Evolutionary conservation across 1,284 basidiomycete genomes (phyloP), one percentile per base, ranked within the genome.

Genomic region (Golubevia sp.): DNA sequence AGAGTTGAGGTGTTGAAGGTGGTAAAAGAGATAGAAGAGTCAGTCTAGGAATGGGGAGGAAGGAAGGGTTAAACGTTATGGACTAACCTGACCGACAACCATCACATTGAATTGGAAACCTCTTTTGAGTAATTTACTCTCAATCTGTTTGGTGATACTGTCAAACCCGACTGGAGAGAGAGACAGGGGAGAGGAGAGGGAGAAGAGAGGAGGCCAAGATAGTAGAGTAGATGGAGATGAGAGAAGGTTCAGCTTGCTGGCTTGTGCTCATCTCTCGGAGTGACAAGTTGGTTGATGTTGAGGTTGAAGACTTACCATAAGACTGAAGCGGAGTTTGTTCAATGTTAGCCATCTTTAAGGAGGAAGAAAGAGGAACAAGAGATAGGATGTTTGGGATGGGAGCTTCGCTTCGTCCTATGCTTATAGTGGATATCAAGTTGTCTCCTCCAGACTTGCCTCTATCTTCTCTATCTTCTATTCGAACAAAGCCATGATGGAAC

Each of bases 81-180:
- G 4, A 34, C 30, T 3, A 3, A 34, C 30, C 30, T 34, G 77
- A 24, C 80, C 80, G 8, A 82, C 79, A 48, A 80, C 72, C 75
- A 83, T 82, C 49, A 80, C 72, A 60, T 83, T 83, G 73, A 83
- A 79, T 58, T 77, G 75, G 61, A 83, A 83, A 5, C 80, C 80
- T 27, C 80, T 71, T 58, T 78, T 81, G 63, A 83, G 77, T 34
- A 83, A 68, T 70, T 80, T 83, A 21, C 63, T 66, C 67, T 83
- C 79, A 44, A 82, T 75, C 69, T 83, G 80, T 66, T 71, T 74
- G 57, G 79, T 79, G 67, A 83, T 74, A 55, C 71, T 74, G 68
- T 83, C 80, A 64, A 83, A 83, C 25, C 80, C 80, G 56, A 82
- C 76, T 51, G 76, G 79, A 24, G 64, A 67, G 24, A 72, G 66